phyloP scores from a whole-genome alignment of 2,329 filamentous ascomycete species.

The Berkeleyomyces basicola region DNA sequence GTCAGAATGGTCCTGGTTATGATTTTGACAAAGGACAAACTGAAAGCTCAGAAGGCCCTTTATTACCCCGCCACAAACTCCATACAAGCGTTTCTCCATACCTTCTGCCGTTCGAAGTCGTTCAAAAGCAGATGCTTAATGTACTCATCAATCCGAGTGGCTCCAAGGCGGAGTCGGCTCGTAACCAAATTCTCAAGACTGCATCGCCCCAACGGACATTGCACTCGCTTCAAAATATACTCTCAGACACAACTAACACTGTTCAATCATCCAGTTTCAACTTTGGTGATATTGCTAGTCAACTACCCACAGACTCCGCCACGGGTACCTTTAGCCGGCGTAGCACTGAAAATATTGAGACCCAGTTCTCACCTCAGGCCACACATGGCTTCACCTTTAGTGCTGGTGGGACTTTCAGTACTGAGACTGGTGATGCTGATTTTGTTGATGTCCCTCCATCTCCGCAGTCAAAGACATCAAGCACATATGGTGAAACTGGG shows the following conservation, averaged over 20 bases:
- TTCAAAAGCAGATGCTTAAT: slow-evolving; percentile 1
- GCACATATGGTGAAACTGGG: neutral
- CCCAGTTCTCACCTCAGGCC: slow-evolving; percentile 28
- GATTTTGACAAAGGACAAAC: neutral
- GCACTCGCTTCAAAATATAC: neutral
- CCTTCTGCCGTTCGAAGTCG: slow-evolving; percentile 1
- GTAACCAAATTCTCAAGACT: neutral
- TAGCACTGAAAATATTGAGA: slow-evolving; percentile 45
- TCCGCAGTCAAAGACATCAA: slow-evolving; percentile 1
- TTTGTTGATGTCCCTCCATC: neutral
- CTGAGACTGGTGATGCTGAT: neutral
- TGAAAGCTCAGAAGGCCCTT: neutral
- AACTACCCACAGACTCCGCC: slow-evolving; percentile 1
- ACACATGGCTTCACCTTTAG: slow-evolving; percentile 13
- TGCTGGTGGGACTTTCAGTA: slow-evolving; percentile 6
- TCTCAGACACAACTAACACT: neutral
- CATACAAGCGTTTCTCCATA: neutral
- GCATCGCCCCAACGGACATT: neutral
- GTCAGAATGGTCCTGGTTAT: neutral
- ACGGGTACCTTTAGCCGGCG: slow-evolving; percentile 26
- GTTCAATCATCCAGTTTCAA: slow-evolving; percentile 7
- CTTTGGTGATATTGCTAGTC: slow-evolving; percentile 4
- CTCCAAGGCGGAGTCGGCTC: neutral
- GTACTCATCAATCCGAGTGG: neutral
- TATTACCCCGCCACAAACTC: neutral